A percentile compares a stretch with the other conserved stretches of the same genome.
Evolutionary conservation across 2,329 filamentous ascomycete species (phyloP).

Genomic region (Thyridium curvatum): DNA sequence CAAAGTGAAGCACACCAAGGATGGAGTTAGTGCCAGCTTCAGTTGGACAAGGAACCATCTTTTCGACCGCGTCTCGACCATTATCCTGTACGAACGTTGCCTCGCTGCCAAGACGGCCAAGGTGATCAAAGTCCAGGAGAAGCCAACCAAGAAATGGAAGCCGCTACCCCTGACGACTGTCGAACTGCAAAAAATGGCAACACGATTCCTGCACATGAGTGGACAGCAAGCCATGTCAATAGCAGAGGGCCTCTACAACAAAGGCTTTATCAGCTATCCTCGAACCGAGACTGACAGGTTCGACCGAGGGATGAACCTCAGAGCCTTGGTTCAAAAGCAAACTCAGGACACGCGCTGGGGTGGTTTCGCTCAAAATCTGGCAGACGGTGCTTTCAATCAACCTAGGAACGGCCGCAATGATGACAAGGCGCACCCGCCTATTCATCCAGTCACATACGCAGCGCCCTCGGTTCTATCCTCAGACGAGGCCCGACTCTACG

Average conservation of each 20-base stretch:
- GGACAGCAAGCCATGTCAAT: constrained; percentile 85
- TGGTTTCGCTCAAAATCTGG: constrained; percentile 66
- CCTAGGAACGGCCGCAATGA: constrained; percentile 83
- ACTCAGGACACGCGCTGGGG: constrained; percentile 73
- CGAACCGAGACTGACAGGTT: constrained; percentile 97
- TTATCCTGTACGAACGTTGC: constrained; percentile 81
- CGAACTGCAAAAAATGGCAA: constrained; percentile 93
- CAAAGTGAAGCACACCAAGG: constrained; percentile 71
- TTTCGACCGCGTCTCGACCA: constrained; percentile 78
- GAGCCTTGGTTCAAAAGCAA: constrained; percentile 76
- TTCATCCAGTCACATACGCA: constrained; percentile 89
- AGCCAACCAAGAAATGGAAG: constrained; percentile 90
- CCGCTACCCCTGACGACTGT: constrained; percentile 92
- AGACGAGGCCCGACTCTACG: constrained; percentile 74
- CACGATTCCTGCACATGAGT: constrained; percentile 80
- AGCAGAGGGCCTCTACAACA: constrained; percentile 84
- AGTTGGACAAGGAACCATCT: constrained; percentile 75
- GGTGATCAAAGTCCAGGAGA: constrained; percentile 81
- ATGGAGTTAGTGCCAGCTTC: constrained; percentile 76
- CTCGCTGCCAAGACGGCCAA: constrained; percentile 68
- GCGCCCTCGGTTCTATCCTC: constrained; percentile 55
- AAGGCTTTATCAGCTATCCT: constrained; percentile 95
- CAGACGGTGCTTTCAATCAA: constrained; percentile 70
- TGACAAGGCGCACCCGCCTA: constrained; percentile 95
- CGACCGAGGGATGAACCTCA: constrained; percentile 81